Conservation (phyloP, 148 eudicot genomes). For the Vaccinium vitisidaea region DNA sequence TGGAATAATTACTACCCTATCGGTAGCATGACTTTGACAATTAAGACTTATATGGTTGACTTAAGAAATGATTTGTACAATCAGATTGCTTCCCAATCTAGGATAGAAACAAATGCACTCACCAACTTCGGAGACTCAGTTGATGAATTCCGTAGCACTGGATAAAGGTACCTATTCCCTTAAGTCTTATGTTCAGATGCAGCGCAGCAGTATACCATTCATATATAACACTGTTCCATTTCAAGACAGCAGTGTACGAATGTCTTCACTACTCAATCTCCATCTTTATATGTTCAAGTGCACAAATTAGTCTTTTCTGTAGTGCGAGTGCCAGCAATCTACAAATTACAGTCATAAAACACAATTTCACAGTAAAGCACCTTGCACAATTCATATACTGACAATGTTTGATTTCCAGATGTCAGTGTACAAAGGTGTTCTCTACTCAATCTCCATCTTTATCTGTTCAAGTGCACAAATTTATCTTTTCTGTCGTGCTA, state of each 20-base stretch:
- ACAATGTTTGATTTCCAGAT: no score
- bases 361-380: not conserved
- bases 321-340: not conserved
- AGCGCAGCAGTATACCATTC: not conserved
- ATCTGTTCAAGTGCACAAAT: no score
- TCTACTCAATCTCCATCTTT: no score
- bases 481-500: no score
- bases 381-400: not conserved
- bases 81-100: not conserved
- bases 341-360: not conserved
- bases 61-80: not conserved
- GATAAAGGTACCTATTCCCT: not conserved
- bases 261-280: not conserved
- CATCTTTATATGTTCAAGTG: not conserved
- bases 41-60: not conserved
- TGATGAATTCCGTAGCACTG: not conserved
- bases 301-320: not conserved
- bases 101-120: not conserved
- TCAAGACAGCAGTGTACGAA: not conserved
- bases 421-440: no score
- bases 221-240: not conserved
- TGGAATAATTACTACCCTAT: not conserved
- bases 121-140: not conserved
- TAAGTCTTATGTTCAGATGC: not conserved
- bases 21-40: not conserved